phyloP scores from a whole-genome alignment of 192 early-diverging fungal genomes.

The Umbelopsis sp. region DNA sequence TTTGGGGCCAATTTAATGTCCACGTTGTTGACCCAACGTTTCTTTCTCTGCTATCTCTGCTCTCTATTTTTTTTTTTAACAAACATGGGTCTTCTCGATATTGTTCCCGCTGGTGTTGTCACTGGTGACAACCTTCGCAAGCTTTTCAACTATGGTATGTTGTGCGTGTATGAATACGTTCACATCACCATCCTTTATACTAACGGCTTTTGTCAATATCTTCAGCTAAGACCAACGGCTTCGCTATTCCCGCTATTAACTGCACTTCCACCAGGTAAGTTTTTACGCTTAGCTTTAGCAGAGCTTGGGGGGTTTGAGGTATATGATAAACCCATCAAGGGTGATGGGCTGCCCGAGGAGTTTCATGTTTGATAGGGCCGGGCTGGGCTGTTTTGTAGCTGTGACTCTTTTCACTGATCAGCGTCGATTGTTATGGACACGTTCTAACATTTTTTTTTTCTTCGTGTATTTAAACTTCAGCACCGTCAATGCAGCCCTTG shows the following conservation, averaged over 20 bases:
- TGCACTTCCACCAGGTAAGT: constrained; percentile 79
- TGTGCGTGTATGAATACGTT: too few species aligned
- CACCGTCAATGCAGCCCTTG: constrained; percentile 87
- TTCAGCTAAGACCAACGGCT: constrained; percentile 67
- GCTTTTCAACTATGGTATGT: constrained; percentile 64
- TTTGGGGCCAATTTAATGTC: constrained; percentile 5
- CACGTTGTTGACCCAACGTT: not conserved
- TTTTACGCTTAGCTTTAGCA: not conserved
- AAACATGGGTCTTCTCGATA: constrained; percentile 77
- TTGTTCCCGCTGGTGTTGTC: constrained; percentile 90
- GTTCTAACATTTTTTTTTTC: not conserved
- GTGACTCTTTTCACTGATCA: not conserved
- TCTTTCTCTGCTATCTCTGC: constrained; percentile 17
- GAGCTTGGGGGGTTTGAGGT: not conserved
- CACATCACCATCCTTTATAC: too few species aligned
- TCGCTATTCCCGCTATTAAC: constrained; percentile 96
- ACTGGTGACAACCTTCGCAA: constrained; percentile 92
- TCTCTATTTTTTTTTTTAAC: not conserved
- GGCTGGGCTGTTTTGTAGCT: not conserved
- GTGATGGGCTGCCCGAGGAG: not conserved
- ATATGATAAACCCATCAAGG: too few species aligned
- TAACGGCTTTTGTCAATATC: not conserved
- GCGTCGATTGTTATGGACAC: not conserved
- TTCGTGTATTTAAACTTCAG: constrained; percentile 24
- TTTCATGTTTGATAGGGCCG: too few species aligned